Evolutionary conservation across 2,329 filamentous ascomycete genomes (phyloP).

Genomic region (Aphanoascus verrucosus): DNA sequence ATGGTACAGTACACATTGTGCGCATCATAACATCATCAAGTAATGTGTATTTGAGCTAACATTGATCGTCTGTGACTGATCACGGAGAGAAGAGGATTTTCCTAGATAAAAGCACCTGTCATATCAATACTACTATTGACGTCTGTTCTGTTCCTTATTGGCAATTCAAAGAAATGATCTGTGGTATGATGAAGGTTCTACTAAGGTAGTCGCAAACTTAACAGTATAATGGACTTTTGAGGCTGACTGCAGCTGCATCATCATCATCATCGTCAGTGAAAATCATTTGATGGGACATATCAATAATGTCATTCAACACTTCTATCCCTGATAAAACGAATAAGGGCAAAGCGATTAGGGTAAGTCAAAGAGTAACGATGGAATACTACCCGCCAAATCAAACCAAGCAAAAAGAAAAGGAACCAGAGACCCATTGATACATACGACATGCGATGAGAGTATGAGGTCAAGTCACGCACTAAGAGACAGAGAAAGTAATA

Average conservation of each 20-base stretch:
- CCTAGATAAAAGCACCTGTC: too few relatives aligned
- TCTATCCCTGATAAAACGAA: conserved; percentile 2
- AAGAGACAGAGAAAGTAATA: background rate
- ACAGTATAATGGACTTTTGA: too few relatives aligned
- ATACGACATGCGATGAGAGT: conserved; percentile 11
- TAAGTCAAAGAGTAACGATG: background rate
- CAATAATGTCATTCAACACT: conserved; percentile 3
- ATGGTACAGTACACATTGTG: too few relatives aligned
- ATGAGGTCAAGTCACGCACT: background rate
- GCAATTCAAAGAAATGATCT: too few relatives aligned
- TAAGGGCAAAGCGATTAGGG: background rate
- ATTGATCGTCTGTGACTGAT: too few relatives aligned
- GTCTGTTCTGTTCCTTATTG: too few relatives aligned
- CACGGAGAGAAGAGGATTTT: too few relatives aligned
- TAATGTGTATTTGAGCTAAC: too few relatives aligned
- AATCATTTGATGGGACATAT: background rate
- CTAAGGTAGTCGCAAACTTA: too few relatives aligned
- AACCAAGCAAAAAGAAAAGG: background rate
- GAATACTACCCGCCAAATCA: background rate
- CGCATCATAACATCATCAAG: too few relatives aligned
- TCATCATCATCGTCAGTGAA: background rate
- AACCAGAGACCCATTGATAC: background rate
- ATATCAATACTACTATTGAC: too few relatives aligned
- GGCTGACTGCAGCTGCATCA: background rate
- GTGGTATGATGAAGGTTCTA: too few relatives aligned